Conservation (phyloP, 495 filamentous ascomycete species). For the Cercophora samala region DNA sequence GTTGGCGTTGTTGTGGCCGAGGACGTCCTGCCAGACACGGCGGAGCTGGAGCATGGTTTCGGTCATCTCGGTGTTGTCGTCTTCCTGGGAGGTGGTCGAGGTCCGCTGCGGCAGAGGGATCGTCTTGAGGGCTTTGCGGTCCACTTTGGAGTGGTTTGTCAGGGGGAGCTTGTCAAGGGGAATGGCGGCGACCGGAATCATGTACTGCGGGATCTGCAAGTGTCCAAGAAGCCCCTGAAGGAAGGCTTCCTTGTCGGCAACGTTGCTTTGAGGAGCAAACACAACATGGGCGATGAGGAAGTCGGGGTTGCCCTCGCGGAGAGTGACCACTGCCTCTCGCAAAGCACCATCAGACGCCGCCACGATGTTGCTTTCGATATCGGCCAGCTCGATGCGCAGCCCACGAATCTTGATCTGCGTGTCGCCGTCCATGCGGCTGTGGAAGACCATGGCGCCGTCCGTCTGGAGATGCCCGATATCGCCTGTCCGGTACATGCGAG, state of each 20-base stretch:
- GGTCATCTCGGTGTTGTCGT: not conserved
- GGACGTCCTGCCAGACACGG: slow-evolving; percentile 14
- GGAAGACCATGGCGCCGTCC: slow-evolving; percentile 41
- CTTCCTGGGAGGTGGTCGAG: not conserved
- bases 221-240: slow-evolving; percentile 11
- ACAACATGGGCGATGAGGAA: slow-evolving; percentile 41
- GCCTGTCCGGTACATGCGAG: slow-evolving; percentile 40
- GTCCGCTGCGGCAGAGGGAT: slow-evolving; percentile 28
- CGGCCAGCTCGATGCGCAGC: slow-evolving; percentile 50
- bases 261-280: not conserved
- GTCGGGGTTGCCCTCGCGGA: slow-evolving; percentile 17
- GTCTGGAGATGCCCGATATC: slow-evolving; percentile 34
- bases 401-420: slow-evolving; percentile 54
- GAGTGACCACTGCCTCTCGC: slow-evolving; percentile 35
- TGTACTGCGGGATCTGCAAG: slow-evolving; percentile 46
- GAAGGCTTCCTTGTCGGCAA: not conserved
- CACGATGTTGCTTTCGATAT: slow-evolving; percentile 44
- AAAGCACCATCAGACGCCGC: slow-evolving; percentile 26
- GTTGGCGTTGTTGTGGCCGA: slow-evolving; percentile 2
- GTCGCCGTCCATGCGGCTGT: slow-evolving; percentile 43
- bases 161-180: slow-evolving; percentile 40
- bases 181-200: slow-evolving; percentile 43
- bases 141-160: slow-evolving; percentile 44
- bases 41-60: not conserved
- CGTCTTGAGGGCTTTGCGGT: slow-evolving; percentile 36